A percentile compares a stretch with the other conserved stretches of the same genome.
Conservation (phyloP, 1,284 basidiomycete species). For the Ustilago sp. region DNA sequence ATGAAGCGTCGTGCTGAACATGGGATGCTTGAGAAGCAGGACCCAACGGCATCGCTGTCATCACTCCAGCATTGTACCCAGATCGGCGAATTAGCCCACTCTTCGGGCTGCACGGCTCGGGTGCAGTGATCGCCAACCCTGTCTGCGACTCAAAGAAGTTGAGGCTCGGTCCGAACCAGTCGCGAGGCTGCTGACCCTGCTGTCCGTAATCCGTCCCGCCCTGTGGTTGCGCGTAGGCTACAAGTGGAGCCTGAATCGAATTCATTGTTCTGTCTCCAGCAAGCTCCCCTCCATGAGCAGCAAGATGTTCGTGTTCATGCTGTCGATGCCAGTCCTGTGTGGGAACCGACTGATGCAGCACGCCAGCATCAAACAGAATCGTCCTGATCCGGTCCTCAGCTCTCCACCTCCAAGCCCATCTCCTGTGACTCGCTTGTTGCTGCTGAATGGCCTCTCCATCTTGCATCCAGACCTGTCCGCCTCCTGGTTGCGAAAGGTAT, state of each 20-base stretch:
- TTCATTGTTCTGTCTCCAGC: neutral
- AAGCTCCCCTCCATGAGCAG: neutral
- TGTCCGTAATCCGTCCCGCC: neutral
- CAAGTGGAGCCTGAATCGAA: neutral
- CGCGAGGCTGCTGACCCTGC: constrained; percentile 11
- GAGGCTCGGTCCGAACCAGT: constrained; percentile 15
- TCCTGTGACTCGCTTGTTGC: constrained; percentile 20
- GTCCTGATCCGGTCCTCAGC: constrained; percentile 49
- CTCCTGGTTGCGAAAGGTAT: neutral
- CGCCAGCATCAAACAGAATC: constrained; percentile 34
- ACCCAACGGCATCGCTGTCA: neutral
- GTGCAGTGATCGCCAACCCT: constrained; percentile 31
- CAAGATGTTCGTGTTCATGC: neutral
- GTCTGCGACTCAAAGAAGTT: constrained; percentile 26
- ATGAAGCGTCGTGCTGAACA: constrained; percentile 27
- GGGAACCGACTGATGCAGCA: constrained; percentile 21
- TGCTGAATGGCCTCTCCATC: constrained; percentile 21
- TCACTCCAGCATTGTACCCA: neutral
- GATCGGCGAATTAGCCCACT: constrained; percentile 11
- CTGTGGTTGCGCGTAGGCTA: neutral
- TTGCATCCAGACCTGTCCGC: neutral
- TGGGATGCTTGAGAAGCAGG: constrained; percentile 9
- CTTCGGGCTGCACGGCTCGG: constrained; percentile 30
- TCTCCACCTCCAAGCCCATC: constrained; percentile 43
- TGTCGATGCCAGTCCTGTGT: constrained; percentile 14